These are phyloP conservation scores for Phytophthora litchii DNA, from an alignment of 352 stramenopile species.

Conservation along the genomic window DNA sequence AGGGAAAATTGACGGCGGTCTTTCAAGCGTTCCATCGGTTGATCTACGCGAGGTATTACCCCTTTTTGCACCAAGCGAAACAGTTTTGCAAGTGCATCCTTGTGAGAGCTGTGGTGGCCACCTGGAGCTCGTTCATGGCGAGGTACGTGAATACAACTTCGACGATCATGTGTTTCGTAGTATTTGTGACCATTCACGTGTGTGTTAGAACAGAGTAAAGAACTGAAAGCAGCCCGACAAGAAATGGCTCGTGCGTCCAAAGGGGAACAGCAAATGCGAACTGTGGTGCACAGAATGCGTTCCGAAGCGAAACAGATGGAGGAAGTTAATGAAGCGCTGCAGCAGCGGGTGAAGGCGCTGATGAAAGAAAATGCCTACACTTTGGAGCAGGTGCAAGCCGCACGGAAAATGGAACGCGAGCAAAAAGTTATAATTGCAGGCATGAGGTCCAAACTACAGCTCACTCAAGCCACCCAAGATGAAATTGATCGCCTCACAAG, in stretches of 20 bases:
- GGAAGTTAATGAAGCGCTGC: constrained; percentile 75
- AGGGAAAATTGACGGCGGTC: constrained; percentile 22
- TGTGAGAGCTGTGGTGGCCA: constrained; percentile 76
- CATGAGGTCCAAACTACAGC: constrained; percentile 73
- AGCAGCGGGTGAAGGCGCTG: constrained; percentile 76
- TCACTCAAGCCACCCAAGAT: constrained; percentile 67
- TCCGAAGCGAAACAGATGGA: constrained; percentile 76
- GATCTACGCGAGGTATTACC: constrained; percentile 71
- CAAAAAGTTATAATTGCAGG: constrained; percentile 70
- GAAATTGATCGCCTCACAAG: constrained; percentile 59
- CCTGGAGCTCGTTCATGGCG: constrained; percentile 80
- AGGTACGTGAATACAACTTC: constrained; percentile 38
- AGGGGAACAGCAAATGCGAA: constrained; percentile 73
- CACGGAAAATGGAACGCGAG: constrained; percentile 74
- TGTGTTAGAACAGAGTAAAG: constrained; percentile 52
- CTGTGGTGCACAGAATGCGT: constrained; percentile 63
- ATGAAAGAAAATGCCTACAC: constrained; percentile 81
- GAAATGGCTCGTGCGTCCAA: constrained; percentile 74
- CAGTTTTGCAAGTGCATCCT: constrained; percentile 71
- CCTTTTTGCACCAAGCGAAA: constrained; percentile 78
- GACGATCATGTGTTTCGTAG: background rate
- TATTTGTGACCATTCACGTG: constrained; percentile 2
- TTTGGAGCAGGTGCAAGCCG: constrained; percentile 73
- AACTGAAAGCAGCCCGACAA: constrained; percentile 62
- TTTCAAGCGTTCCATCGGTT: constrained; percentile 71